phyloP scores from a whole-genome alignment of 1,284 basidiomycete genomes.

The Cutaneotrichosporon curvatum region DNA sequence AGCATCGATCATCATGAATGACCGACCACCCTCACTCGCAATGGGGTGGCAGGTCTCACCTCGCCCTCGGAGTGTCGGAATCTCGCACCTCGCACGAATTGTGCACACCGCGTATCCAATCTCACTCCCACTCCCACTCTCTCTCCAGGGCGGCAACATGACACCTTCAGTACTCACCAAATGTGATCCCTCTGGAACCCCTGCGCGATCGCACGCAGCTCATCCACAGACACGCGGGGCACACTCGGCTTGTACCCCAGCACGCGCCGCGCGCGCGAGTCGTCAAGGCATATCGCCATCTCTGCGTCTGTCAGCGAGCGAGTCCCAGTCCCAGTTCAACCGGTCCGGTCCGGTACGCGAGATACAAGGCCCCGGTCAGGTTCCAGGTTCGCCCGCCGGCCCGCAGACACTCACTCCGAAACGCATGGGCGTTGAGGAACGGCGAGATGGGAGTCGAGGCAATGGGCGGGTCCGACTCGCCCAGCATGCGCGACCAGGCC shows the following conservation, averaged over 20 bases:
- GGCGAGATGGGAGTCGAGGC: constrained; percentile 68
- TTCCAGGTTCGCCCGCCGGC: too few relatives aligned
- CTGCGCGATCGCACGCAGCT: constrained; percentile 33
- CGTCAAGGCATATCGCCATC: constrained; percentile 47
- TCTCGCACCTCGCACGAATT: too few relatives aligned
- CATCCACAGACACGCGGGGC: constrained; percentile 49
- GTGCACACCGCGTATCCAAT: too few relatives aligned
- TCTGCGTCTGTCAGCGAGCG: constrained; percentile 49
- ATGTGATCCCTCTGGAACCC: constrained; percentile 41
- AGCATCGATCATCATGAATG: too few relatives aligned
- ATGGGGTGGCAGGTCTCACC: too few relatives aligned
- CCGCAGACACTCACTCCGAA: constrained; percentile 30
- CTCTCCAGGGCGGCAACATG: not conserved
- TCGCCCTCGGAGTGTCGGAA: too few relatives aligned
- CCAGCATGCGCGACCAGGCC: constrained; percentile 77
- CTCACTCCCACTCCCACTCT: too few relatives aligned
- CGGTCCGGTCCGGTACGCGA: too few relatives aligned
- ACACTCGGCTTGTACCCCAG: constrained; percentile 62
- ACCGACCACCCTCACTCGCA: too few relatives aligned
- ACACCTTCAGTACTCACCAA: constrained; percentile 27
- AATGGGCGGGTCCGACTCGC: constrained; percentile 64
- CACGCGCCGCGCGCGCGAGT: constrained; percentile 43
- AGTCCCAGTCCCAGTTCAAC: too few relatives aligned
- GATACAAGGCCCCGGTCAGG: not conserved
- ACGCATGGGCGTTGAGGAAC: constrained; percentile 67